Evolutionary conservation across 2,329 filamentous ascomycete species (phyloP).

Genomic region (Cladosporium austrohemisphaericum): DNA sequence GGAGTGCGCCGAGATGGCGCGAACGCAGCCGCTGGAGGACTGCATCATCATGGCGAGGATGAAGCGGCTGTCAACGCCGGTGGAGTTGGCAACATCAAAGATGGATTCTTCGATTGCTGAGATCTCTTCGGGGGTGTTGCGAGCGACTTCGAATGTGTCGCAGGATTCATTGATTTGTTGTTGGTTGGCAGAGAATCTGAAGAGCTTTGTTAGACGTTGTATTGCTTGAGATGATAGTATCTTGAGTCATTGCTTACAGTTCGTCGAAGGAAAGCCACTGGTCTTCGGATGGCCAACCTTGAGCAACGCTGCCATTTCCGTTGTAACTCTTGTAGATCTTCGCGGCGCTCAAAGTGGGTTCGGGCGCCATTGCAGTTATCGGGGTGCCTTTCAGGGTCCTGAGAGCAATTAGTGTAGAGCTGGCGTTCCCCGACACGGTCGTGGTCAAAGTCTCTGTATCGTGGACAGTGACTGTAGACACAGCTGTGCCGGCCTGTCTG

Average conservation of each 20-base stretch:
- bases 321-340: slow-evolving; percentile 22
- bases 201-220: slow-evolving; percentile 22
- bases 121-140: slow-evolving; percentile 40
- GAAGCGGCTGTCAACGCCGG: slow-evolving; percentile 41
- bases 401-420: slow-evolving; percentile 12
- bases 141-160: slow-evolving; percentile 31
- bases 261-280: slow-evolving; percentile 27
- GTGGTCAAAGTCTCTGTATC: slow-evolving; percentile 15
- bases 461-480: slow-evolving; percentile 14
- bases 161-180: slow-evolving; percentile 37
- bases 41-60: slow-evolving; percentile 47
- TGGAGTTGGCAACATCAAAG: slow-evolving; percentile 28
- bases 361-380: not conserved
- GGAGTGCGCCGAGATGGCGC: slow-evolving; percentile 42
- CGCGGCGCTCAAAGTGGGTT: slow-evolving; percentile 3
- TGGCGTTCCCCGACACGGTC: slow-evolving; percentile 13
- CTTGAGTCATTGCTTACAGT: slow-evolving; percentile 34
- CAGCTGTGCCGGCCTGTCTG: slow-evolving; percentile 2
- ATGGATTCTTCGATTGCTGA: slow-evolving; percentile 39
- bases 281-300: slow-evolving; percentile 27
- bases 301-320: slow-evolving; percentile 21
- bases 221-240: slow-evolving; percentile 1
- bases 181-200: slow-evolving; percentile 35
- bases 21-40: slow-evolving; percentile 46
- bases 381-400: slow-evolving; percentile 5